These are phyloP conservation scores for Blastobotrys ciferrii DNA, from an alignment of 1,139 yeast genomes.

Conservation along the genomic window DNA sequence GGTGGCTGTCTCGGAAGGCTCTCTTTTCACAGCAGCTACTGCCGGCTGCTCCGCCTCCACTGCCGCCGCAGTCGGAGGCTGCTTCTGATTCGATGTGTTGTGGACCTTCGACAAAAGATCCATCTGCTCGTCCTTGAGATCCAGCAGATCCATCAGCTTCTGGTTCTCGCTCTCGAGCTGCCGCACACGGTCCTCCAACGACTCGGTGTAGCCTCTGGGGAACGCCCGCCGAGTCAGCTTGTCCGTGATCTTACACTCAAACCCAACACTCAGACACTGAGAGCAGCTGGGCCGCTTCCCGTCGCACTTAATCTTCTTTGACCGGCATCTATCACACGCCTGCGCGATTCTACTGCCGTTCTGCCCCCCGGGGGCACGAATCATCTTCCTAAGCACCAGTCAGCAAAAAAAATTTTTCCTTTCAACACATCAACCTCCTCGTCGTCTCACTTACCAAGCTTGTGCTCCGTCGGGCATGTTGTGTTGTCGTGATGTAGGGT, in stretches of 20 bases:
- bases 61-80: constrained; percentile 8
- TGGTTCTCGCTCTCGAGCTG: constrained; percentile 60
- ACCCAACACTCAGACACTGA: constrained; percentile 64
- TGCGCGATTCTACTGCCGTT: constrained; percentile 62
- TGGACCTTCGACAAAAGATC: constrained; percentile 35
- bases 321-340: constrained; percentile 84
- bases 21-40: background rate
- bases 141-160: constrained; percentile 50
- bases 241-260: constrained; percentile 74
- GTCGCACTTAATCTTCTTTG: constrained; percentile 73
- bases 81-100: background rate
- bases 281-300: constrained; percentile 61
- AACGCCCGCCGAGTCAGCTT: constrained; percentile 67
- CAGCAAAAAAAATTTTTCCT: background rate
- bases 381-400: constrained; percentile 45
- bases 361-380: constrained; percentile 59
- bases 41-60: background rate
- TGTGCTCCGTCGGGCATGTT: constrained; percentile 38
- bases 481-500: background rate
- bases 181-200: constrained; percentile 59
- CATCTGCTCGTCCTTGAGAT: constrained; percentile 61
- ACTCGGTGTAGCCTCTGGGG: constrained; percentile 75
- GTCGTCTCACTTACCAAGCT: constrained; percentile 36
- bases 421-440: background rate
- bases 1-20: constrained; percentile 1